phyloP scores from a whole-genome alignment of 2,329 filamentous ascomycete species.

The Calonectria crousiana region DNA sequence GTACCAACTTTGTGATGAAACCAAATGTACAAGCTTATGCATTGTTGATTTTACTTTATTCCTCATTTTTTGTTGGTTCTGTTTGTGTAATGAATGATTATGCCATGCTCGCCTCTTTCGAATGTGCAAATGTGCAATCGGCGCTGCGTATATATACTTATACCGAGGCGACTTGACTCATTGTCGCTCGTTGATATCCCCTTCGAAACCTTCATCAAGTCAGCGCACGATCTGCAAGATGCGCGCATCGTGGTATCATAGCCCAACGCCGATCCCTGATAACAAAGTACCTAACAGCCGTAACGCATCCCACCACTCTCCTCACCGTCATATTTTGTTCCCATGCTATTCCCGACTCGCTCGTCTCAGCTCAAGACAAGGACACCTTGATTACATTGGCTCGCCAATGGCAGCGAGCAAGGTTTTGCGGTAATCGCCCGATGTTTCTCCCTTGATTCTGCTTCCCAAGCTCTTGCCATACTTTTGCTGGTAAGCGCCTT shows the following conservation, averaged over 20 bases:
- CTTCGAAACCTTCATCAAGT: slow-evolving; percentile 17
- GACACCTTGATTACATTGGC: slow-evolving; percentile 35
- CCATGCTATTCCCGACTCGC: neutral
- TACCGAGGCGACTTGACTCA: neutral
- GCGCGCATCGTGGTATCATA: slow-evolving; percentile 26
- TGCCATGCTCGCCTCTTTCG: neutral
- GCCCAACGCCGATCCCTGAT: slow-evolving; percentile 32
- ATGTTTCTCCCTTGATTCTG: slow-evolving; percentile 85
- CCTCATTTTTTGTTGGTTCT: neutral
- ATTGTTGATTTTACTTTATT: neutral
- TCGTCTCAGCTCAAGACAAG: neutral
- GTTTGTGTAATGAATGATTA: neutral
- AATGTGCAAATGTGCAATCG: neutral
- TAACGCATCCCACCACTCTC: slow-evolving; percentile 12
- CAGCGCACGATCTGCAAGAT: slow-evolving; percentile 23
- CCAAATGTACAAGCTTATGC: neutral
- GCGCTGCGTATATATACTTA: neutral
- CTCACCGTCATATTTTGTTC: slow-evolving; percentile 1
- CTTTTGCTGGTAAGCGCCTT: slow-evolving; percentile 79
- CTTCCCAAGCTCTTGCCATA: slow-evolving; percentile 76
- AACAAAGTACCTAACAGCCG: slow-evolving; percentile 22
- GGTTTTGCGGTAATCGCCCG: slow-evolving; percentile 82
- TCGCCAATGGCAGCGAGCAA: slow-evolving; percentile 77
- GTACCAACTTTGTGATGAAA: neutral
- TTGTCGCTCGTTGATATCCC: slow-evolving; percentile 30